Evolutionary conservation across 108 stramenopile genomes (phyloP), one percentile per base, ranked within the genome.

Genomic region (Discostella pseudostelligera): DNA sequence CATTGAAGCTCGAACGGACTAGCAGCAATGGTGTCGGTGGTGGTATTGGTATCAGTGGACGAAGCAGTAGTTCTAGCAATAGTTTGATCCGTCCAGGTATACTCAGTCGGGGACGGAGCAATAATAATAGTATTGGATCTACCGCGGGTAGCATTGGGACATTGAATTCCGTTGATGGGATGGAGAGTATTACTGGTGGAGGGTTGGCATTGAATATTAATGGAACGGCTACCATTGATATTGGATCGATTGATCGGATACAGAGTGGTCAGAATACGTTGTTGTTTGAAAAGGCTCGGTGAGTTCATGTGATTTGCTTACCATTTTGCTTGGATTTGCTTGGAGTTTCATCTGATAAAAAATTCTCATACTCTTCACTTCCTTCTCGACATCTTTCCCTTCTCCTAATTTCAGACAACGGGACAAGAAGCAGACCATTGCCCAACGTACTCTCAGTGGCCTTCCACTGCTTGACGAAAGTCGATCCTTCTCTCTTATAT

Each of bases 211-310:
- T 37, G 20, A 56, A 17, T 20, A 17, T 35, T 4, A 36, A 45
- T 29, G n/a, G n/a, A n/a, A n/a, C n/a, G n/a, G 32, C 64, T 39
- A 70, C 68, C 1, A 82, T 93, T 39, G 87, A 93, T 64, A 76
- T 93, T 76, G 87, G 92, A 7, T 76, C 84, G 8, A 87, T 93
- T 65, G 87, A 85, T 69, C 63, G 88, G 39, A 87, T 93, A 57
- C 92, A 89, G 72, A 80, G 87, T 36, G 92, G 92, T 45, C 83
- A 81, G 72, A 76, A 69, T 44, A 85, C 81, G 1, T 70, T 82
- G 22, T 56, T 64, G 40, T 88, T 84, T 78, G 84, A 85, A 71
- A 62, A 65, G 79, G 74, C 70, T 37, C 47, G 70, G 70, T 69
- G 49, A 24, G 67, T 61, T 43, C 16, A 1, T 19, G 22, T 4